Conservation (phyloP, 768 basidiomycete genomes). For the Termitomyces titanicus region DNA sequence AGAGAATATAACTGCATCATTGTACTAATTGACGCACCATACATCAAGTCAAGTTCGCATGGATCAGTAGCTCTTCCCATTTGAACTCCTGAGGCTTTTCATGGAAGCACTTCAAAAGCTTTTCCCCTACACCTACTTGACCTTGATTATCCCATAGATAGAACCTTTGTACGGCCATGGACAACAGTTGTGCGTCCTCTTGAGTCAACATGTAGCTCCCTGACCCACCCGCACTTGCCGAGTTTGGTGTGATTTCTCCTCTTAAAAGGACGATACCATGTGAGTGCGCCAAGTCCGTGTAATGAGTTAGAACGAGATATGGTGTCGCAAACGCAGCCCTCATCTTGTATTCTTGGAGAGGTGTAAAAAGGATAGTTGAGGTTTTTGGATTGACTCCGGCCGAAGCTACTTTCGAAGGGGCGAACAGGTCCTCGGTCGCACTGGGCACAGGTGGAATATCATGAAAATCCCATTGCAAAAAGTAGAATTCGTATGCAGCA, state of each 20-base stretch:
- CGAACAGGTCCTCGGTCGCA: slow-evolving; percentile 42
- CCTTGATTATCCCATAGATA: slow-evolving; percentile 59
- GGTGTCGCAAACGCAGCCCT: slow-evolving; percentile 85
- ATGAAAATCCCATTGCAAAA: slow-evolving; percentile 89
- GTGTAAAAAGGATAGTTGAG: slow-evolving; percentile 88
- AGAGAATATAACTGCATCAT: not conserved
- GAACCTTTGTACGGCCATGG: slow-evolving; percentile 80
- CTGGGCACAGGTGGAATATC: slow-evolving; percentile 60
- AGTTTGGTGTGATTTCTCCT: slow-evolving; percentile 83
- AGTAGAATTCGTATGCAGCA: slow-evolving; percentile 74
- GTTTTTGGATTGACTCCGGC: slow-evolving; percentile 39
- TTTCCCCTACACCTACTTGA: slow-evolving; percentile 36
- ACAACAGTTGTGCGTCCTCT: slow-evolving; percentile 80
- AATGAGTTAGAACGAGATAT: slow-evolving; percentile 85
- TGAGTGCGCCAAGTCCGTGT: slow-evolving; percentile 79
- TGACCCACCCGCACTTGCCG: slow-evolving; percentile 31
- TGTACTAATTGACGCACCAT: not conserved
- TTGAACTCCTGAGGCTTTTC: slow-evolving; percentile 74
- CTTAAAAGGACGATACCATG: slow-evolving; percentile 84
- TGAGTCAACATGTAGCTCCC: slow-evolving; percentile 64
- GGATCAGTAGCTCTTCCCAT: slow-evolving; percentile 76
- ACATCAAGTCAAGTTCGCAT: slow-evolving; percentile 28
- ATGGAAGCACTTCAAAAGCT: slow-evolving; percentile 69
- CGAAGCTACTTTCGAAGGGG: slow-evolving; percentile 22
- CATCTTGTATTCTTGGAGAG: slow-evolving; percentile 89